These are phyloP conservation scores for Narthecium ossifragum DNA, from an alignment of 106 monocot genomes.

Conservation along the genomic window DNA sequence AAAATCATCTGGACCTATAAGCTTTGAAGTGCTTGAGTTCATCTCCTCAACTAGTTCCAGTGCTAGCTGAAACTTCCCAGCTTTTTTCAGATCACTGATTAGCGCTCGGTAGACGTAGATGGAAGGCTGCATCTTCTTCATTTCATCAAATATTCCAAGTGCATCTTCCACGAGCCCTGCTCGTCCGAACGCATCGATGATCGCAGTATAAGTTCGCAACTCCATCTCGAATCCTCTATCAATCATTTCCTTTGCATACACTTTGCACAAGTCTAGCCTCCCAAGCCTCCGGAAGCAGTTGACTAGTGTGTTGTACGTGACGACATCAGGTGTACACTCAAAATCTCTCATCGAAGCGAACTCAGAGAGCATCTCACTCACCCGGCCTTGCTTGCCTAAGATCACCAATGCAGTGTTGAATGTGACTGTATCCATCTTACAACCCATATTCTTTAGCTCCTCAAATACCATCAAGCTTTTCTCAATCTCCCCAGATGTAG, in stretches of 20 bases:
- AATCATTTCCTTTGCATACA: constrained; percentile 50
- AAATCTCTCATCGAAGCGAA: constrained; percentile 48
- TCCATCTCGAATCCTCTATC: constrained; percentile 51
- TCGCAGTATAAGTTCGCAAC: constrained; percentile 61
- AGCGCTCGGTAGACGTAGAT: constrained; percentile 64
- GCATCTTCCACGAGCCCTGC: constrained; percentile 61
- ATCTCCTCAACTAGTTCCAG: constrained; percentile 47
- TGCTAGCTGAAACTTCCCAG: constrained; percentile 41
- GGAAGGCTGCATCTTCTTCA: constrained; percentile 56
- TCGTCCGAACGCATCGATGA: constrained; percentile 61
- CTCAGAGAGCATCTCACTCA: constrained; percentile 57
- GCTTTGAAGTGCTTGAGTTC: constrained; percentile 43
- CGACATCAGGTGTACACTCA: constrained; percentile 46
- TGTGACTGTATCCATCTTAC: constrained; percentile 49
- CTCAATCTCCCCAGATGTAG: constrained; percentile 40
- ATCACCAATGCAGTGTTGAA: constrained; percentile 67
- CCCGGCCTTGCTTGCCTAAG: constrained; percentile 51
- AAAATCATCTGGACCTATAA: constrained; percentile 62
- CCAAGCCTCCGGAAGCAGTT: constrained; percentile 61
- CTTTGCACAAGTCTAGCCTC: constrained; percentile 43
- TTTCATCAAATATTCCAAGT: constrained; percentile 39
- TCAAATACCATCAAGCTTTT: constrained; percentile 46
- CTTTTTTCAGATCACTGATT: constrained; percentile 51
- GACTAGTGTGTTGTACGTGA: constrained; percentile 69
- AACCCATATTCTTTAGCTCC: constrained; percentile 38